Percentiles rank a stretch among this genome's conserved stretches.
Evolutionary conservation across 2,329 filamentous ascomycete species (phyloP).

Genomic region (Monosporascus ibericus): DNA sequence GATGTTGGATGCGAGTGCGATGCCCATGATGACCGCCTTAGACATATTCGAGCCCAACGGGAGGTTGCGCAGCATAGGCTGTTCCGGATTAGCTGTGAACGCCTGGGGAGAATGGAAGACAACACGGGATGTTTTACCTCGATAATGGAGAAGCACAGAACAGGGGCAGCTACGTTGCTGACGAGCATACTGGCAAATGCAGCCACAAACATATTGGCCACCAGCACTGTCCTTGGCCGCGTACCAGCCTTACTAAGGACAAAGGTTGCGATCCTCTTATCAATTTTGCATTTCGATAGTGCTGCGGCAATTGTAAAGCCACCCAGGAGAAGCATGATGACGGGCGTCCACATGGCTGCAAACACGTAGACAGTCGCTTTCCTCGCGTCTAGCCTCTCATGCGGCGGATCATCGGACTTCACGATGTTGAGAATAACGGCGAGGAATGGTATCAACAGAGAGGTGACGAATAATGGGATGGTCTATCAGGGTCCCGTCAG

Average conservation of each 20-base stretch:
- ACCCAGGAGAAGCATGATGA: slow-evolving; percentile 95
- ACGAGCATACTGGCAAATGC: slow-evolving; percentile 99
- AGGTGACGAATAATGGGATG: slow-evolving; percentile 95
- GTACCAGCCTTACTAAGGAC: slow-evolving; percentile 95
- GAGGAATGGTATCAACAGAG: slow-evolving; percentile 86
- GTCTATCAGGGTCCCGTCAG: slow-evolving; percentile 45
- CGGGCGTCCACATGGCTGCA: slow-evolving; percentile 96
- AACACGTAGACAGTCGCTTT: slow-evolving; percentile 81
- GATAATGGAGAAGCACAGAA: slow-evolving; percentile 96
- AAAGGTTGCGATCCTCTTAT: slow-evolving; percentile 93
- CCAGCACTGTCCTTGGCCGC: slow-evolving; percentile 75
- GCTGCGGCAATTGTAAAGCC: slow-evolving; percentile 95
- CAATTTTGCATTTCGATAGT: slow-evolving; percentile 93
- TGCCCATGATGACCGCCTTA: slow-evolving; percentile 90
- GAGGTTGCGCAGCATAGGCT: slow-evolving; percentile 91
- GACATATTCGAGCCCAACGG: slow-evolving; percentile 87
- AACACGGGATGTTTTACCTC: slow-evolving; percentile 51
- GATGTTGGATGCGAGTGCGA: slow-evolving; percentile 90
- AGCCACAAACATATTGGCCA: slow-evolving; percentile 98
- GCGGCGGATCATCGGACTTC: slow-evolving; percentile 62
- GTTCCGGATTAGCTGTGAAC: slow-evolving; percentile 2
- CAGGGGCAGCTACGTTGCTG: slow-evolving; percentile 93
- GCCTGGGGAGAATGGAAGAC: too few relatives aligned
- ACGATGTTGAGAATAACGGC: slow-evolving; percentile 83
- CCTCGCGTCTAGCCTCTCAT: slow-evolving; percentile 69